Evolutionary conservation across 768 basidiomycete species (phyloP).

Genomic region (Butyriboletus loyo): DNA sequence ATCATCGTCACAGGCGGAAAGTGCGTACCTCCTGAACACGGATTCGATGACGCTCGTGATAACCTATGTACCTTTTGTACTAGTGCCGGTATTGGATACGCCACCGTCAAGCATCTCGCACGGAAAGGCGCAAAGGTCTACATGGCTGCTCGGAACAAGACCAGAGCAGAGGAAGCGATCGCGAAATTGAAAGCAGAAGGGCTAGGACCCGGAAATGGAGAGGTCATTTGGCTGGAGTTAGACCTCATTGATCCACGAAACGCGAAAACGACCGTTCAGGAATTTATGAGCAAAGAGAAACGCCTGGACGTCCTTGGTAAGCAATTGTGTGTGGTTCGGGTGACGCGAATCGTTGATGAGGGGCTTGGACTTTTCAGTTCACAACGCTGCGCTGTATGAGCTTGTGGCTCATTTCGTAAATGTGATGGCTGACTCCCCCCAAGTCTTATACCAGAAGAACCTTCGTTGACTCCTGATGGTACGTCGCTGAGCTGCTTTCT

Average conservation of each 20-base stretch:
- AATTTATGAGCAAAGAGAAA: conserved; percentile 46
- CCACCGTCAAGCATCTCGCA: conserved; percentile 50
- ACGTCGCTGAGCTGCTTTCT: background rate
- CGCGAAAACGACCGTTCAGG: conserved; percentile 47
- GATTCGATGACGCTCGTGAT: too few relatives aligned
- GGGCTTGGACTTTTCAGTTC: conserved; percentile 36
- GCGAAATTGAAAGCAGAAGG: conserved; percentile 43
- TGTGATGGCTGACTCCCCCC: conserved; percentile 5
- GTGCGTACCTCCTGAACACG: conserved; percentile 23
- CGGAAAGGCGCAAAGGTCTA: conserved; percentile 58
- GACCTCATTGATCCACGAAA: conserved; percentile 49
- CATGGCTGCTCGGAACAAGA: conserved; percentile 49
- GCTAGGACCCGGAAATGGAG: conserved; percentile 41
- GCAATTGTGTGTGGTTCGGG: background rate
- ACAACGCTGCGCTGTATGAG: conserved; percentile 52
- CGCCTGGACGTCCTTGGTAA: conserved; percentile 55
- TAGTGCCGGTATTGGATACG: conserved; percentile 49
- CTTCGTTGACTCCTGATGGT: conserved; percentile 29
- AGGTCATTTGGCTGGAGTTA: conserved; percentile 48
- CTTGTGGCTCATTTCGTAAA: background rate
- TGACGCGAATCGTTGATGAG: background rate
- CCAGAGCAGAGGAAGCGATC: conserved; percentile 47
- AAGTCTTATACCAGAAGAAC: conserved; percentile 22
- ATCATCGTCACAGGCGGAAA: conserved; percentile 57
- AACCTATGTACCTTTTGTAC: background rate